Conservation (phyloP, 345 rosid species). For the Barbarea vulgaris region DNA sequence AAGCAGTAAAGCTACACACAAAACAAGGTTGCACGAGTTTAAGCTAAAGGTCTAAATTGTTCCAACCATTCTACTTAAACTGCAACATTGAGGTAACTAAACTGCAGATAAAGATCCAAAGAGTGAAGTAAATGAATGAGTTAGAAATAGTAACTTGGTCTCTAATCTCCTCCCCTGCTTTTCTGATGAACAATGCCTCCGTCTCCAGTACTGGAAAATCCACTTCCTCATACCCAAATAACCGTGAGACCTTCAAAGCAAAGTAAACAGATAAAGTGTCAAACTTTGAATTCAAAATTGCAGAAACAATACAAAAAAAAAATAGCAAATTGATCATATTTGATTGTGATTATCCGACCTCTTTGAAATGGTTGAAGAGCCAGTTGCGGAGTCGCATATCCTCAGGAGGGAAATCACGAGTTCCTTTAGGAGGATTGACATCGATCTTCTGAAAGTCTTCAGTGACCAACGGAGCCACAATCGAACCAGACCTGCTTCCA, state of each 20-base stretch:
- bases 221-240: conserved; percentile 88
- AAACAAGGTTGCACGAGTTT: conserved; percentile 12
- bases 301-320: neutral
- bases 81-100: neutral
- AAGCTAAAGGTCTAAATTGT: conserved; percentile 9
- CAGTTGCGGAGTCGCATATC: conserved; percentile 93
- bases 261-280: neutral
- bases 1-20: conserved; percentile 81
- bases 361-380: conserved; percentile 85
- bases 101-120: neutral
- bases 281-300: neutral
- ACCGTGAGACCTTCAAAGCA: conserved; percentile 56
- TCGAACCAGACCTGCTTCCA: conserved; percentile 64
- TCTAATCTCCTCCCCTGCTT: conserved; percentile 94
- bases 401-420: conserved; percentile 92
- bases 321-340: no score
- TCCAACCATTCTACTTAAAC: neutral
- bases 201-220: conserved; percentile 90
- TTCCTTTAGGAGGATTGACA: conserved; percentile 90
- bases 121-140: neutral
- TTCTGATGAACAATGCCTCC: conserved; percentile 81
- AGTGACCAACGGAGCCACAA: conserved; percentile 48
- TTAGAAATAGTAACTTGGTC: conserved; percentile 62
- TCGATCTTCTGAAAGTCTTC: conserved; percentile 67
- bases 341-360: conserved; percentile 45